Conservation (phyloP, 225 moss, liverwort and hornwort species). For the Marchantia polymorpha region DNA sequence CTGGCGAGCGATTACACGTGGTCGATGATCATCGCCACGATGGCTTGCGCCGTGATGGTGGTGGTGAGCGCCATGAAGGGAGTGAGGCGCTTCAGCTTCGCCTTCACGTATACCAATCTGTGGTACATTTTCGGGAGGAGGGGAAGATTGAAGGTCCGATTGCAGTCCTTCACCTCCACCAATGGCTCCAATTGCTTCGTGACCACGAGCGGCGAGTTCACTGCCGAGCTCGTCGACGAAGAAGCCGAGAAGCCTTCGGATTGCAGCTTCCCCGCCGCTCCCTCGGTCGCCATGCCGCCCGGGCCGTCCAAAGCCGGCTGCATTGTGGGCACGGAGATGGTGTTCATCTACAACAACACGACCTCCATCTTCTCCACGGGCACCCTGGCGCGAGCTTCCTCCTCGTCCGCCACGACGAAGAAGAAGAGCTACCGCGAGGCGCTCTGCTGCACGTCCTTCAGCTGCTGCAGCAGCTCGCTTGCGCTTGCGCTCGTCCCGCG, state of each 20-base stretch:
- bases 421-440: not conserved
- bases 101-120: conserved; percentile 28
- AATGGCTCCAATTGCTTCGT: conserved; percentile 28
- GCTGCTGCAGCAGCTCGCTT: not conserved
- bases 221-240: conserved; percentile 20
- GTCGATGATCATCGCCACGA: conserved; percentile 23
- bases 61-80: conserved; percentile 23
- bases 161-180: conserved; percentile 26
- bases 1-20: conserved; percentile 25
- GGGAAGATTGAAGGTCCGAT: conserved; percentile 16
- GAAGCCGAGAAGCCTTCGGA: not conserved
- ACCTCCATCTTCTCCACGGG: conserved; percentile 19
- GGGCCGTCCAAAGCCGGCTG: not conserved
- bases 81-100: conserved; percentile 25
- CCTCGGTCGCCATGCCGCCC: not conserved
- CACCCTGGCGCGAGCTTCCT: not conserved
- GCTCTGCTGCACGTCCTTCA: not conserved
- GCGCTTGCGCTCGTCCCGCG: not conserved
- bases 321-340: conserved; percentile 26
- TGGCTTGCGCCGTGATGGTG: conserved; percentile 19
- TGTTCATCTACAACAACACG: conserved; percentile 10
- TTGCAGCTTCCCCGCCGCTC: not conserved
- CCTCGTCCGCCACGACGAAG: too few relatives aligned
- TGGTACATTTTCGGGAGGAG: conserved; percentile 17
- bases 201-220: conserved; percentile 29